These are phyloP conservation scores for Magnaporthales sp. DNA, from an alignment of 2,329 filamentous ascomycete species.

Conservation along the genomic window DNA sequence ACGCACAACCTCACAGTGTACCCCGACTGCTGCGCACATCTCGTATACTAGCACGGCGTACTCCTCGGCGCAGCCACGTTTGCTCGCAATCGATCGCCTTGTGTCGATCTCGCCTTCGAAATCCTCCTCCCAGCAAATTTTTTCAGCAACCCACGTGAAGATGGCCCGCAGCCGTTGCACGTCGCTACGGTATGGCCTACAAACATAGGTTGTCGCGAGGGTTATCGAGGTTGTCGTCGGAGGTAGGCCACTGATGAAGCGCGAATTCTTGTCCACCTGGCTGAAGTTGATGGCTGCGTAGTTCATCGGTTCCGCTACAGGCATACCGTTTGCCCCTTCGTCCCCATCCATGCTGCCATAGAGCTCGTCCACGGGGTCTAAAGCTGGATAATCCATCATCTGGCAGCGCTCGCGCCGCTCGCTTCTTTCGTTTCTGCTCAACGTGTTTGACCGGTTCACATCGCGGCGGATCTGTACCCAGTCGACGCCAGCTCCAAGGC, in stretches of 20 bases:
- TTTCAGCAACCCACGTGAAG: conserved; percentile 96
- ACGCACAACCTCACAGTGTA: conserved; percentile 78
- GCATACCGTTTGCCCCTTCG: conserved; percentile 76
- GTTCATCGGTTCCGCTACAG: conserved; percentile 74
- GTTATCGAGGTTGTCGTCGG: conserved; percentile 73
- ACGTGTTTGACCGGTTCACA: conserved; percentile 88
- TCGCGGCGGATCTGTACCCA: conserved; percentile 98
- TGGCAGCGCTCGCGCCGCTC: conserved; percentile 85
- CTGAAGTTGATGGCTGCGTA: conserved; percentile 72
- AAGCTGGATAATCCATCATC: conserved; percentile 84
- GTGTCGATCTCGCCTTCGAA: conserved; percentile 81
- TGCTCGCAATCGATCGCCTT: conserved; percentile 72
- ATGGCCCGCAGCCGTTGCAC: conserved; percentile 89
- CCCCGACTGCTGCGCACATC: conserved; percentile 85
- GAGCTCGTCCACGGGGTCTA: conserved; percentile 84
- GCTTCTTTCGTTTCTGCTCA: conserved; percentile 77
- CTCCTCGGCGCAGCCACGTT: conserved; percentile 79
- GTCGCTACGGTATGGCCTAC: conserved; percentile 87
- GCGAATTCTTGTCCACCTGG: conserved; percentile 90
- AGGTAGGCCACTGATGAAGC: conserved; percentile 79
- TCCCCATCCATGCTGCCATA: conserved; percentile 81
- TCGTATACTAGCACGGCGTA: conserved; percentile 82
- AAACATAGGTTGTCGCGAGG: conserved; percentile 85
- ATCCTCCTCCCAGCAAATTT: conserved; percentile 91
- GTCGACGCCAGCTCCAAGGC: conserved; percentile 57